phyloP scores from a whole-genome alignment of 306 rosid species.

The Luffa acutangula region DNA sequence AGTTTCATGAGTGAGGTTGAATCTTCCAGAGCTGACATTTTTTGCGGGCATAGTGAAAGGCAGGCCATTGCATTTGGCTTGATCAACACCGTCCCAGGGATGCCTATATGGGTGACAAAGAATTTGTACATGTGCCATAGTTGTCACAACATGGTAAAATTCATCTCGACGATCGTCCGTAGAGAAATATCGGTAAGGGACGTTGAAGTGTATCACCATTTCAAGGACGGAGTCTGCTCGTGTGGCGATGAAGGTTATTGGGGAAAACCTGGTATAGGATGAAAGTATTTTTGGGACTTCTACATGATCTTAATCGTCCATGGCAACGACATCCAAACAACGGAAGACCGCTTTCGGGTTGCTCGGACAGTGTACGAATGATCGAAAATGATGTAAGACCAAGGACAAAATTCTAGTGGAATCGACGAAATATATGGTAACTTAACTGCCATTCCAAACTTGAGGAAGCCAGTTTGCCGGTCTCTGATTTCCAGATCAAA shows the following conservation, averaged over 20 bases:
- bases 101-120: constrained; percentile 78
- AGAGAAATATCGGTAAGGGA: constrained; percentile 80
- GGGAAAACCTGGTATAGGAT: constrained; percentile 11
- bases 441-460: not conserved
- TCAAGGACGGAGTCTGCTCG: constrained; percentile 78
- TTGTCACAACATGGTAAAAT: constrained; percentile 62
- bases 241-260: constrained; percentile 71
- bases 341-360: not conserved
- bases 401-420: not conserved
- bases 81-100: constrained; percentile 72
- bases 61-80: constrained; percentile 69
- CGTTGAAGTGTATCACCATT: constrained; percentile 72
- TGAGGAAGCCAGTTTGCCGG: not conserved
- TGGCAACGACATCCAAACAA: not conserved
- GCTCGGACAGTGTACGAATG: not conserved
- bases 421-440: not conserved
- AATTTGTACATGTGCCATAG: constrained; percentile 76
- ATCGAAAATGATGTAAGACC: not conserved
- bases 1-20: constrained; percentile 31
- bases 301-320: not conserved
- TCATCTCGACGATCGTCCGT: constrained; percentile 62
- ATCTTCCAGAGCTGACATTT: constrained; percentile 76
- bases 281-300: not conserved
- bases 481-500: not conserved
- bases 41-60: constrained; percentile 91